These are phyloP conservation scores for Cordyceps sp. DNA, from an alignment of 2,329 filamentous ascomycete species.

Conservation along the genomic window DNA sequence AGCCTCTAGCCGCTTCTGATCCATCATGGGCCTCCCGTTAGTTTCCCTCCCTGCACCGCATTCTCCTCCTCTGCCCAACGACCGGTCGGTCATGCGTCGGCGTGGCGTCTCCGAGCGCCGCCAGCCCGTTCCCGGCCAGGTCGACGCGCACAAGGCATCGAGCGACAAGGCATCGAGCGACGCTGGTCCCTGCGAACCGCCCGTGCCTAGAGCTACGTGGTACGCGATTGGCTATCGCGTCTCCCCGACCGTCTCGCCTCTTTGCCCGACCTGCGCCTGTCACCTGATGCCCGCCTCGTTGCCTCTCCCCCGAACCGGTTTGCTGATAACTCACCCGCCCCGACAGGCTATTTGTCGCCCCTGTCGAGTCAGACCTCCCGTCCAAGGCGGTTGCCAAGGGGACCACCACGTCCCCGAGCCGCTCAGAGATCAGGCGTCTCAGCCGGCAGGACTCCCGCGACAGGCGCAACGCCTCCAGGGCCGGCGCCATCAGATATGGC, in stretches of 20 bases:
- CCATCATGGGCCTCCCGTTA: constrained; percentile 32
- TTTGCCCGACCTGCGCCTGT: too few relatives aligned
- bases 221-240: too few relatives aligned
- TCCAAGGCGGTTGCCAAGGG: constrained; percentile 17
- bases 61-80: too few relatives aligned
- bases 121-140: too few relatives aligned
- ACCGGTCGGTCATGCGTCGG: too few relatives aligned
- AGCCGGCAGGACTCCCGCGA: constrained; percentile 16
- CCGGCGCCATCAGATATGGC: constrained; percentile 11
- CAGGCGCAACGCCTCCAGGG: constrained; percentile 7
- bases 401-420: constrained; percentile 13
- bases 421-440: constrained; percentile 23
- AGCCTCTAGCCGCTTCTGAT: neutral
- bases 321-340: constrained; percentile 5
- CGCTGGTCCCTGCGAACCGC: too few relatives aligned
- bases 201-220: too few relatives aligned
- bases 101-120: too few relatives aligned
- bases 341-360: constrained; percentile 27
- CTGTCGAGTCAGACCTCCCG: constrained; percentile 25
- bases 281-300: neutral
- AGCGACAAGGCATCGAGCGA: too few relatives aligned
- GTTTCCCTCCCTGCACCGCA: constrained; percentile 9
- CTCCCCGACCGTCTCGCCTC: neutral
- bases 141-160: too few relatives aligned
- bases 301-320: neutral